A percentile compares a stretch with the other conserved stretches of the same genome.
Conservation (phyloP, 2,329 filamentous ascomycete species). For the Sporothrix inflata region DNA sequence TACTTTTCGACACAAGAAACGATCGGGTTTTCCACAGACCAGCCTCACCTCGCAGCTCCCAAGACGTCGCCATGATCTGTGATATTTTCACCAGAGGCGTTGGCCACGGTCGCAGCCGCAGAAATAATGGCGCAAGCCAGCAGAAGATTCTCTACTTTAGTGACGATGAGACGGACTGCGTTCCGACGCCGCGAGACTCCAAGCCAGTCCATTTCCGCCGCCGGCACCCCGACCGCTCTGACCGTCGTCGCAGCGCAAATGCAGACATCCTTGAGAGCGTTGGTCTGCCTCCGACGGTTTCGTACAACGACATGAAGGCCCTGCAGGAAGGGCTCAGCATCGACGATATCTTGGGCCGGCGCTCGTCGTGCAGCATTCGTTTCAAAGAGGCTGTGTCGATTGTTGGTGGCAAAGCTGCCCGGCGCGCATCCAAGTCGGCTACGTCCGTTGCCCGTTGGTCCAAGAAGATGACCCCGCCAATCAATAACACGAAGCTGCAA, state of each 20-base stretch:
- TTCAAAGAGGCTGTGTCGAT: slow-evolving; percentile 12
- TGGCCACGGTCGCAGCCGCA: neutral
- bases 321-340: slow-evolving; percentile 25
- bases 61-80: neutral
- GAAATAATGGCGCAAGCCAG: neutral
- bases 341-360: slow-evolving; percentile 24
- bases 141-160: slow-evolving; percentile 24
- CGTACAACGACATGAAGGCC: slow-evolving; percentile 33
- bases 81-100: neutral
- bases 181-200: neutral
- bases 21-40: neutral
- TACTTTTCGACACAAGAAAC: neutral
- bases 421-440: neutral
- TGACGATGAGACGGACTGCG: slow-evolving; percentile 20
- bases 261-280: slow-evolving; percentile 33
- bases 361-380: slow-evolving; percentile 17
- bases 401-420: slow-evolving; percentile 14
- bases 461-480: neutral
- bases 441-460: slow-evolving; percentile 13
- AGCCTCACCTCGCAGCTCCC: neutral
- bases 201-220: neutral
- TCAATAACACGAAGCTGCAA: neutral
- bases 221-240: slow-evolving; percentile 4
- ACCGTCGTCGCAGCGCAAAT: slow-evolving; percentile 33
- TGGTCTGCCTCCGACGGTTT: slow-evolving; percentile 32